Conservation (phyloP, 2,329 filamentous ascomycete species). For the Penicillium oxalicum region DNA sequence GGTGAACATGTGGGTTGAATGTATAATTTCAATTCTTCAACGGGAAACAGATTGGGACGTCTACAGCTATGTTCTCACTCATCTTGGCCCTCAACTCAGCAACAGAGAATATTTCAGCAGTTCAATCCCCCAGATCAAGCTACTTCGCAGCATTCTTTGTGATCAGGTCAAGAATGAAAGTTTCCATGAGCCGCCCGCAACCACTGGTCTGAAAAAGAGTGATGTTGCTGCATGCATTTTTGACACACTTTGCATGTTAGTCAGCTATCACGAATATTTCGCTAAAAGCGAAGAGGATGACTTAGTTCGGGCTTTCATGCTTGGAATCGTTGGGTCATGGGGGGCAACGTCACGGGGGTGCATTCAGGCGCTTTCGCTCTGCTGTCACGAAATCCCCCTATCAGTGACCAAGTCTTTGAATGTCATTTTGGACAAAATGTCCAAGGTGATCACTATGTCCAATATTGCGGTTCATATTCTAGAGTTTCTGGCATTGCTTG, state of each 20-base stretch:
- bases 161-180: slow-evolving; percentile 72
- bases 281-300: slow-evolving; percentile 82
- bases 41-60: slow-evolving; percentile 80
- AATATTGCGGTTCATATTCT: slow-evolving; percentile 90
- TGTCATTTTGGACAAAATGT: slow-evolving; percentile 85
- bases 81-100: slow-evolving; percentile 78
- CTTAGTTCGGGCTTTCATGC: slow-evolving; percentile 77
- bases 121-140: slow-evolving; percentile 67
- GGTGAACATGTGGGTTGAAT: slow-evolving; percentile 67
- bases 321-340: slow-evolving; percentile 70
- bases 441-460: slow-evolving; percentile 89
- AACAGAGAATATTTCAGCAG: slow-evolving; percentile 81
- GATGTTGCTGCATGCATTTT: slow-evolving; percentile 87
- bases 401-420: slow-evolving; percentile 82
- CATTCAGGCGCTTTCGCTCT: slow-evolving; percentile 90
- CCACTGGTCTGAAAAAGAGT: slow-evolving; percentile 74
- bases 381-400: slow-evolving; percentile 85
- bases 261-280: slow-evolving; percentile 85
- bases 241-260: slow-evolving; percentile 75
- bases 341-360: slow-evolving; percentile 86
- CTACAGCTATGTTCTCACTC: slow-evolving; percentile 82
- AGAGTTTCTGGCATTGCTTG: slow-evolving; percentile 87
- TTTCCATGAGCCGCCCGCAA: slow-evolving; percentile 73
- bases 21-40: slow-evolving; percentile 66
- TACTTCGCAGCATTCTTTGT: slow-evolving; percentile 69